Evolutionary conservation across 192 early-diverging fungal species (phyloP), one percentile per base, ranked within the genome.

Genomic region (Rhizoclosmatium globosum): DNA sequence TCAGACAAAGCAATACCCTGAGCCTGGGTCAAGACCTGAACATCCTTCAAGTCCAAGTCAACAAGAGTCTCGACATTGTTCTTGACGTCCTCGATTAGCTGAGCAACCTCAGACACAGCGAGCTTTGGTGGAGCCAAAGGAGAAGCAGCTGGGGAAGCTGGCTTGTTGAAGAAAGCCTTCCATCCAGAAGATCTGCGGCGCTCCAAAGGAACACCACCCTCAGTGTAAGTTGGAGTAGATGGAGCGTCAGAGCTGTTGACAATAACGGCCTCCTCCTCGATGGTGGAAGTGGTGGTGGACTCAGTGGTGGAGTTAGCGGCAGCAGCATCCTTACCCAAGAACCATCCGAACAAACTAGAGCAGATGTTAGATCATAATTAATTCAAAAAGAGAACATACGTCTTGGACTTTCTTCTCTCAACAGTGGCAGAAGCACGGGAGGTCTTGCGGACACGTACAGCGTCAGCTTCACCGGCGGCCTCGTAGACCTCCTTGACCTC

Each of bases 1-100:
- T 60, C 50, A 9, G 80, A 81, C 9, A 81, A 45, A 46, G 71
- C 50, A 44, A 61, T 60, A 61, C 7, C 80, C 11, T 72, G 44
- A 2, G 67, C 58, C 11, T 62, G 80, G 3, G 80, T 78, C 42
- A 81, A 77, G 21, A 81, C 45, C 15, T 68, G 66, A 45, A 53
- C 82, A 53, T 81, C 77, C 44, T 81, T 60, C 79, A 81, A 47
- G 59, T 81, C 80, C 39, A 81, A 15, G 9, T 44, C 45, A 4
- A 67, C 42, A 2, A 76, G 31, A 15, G 17, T 47, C 21, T 48
- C 47, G 46, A 42, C 45, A 1, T 76, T 67, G 15, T 64, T 64
- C 23, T 53, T 56, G 9, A 76, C 23, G 7, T 76, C 74, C n/a
- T 76, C 62, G 43, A 76, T 76, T 6, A 76, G 11, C n/a, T 62